Conservation (phyloP, 768 basidiomycete species). For the Postia placenta region DNA sequence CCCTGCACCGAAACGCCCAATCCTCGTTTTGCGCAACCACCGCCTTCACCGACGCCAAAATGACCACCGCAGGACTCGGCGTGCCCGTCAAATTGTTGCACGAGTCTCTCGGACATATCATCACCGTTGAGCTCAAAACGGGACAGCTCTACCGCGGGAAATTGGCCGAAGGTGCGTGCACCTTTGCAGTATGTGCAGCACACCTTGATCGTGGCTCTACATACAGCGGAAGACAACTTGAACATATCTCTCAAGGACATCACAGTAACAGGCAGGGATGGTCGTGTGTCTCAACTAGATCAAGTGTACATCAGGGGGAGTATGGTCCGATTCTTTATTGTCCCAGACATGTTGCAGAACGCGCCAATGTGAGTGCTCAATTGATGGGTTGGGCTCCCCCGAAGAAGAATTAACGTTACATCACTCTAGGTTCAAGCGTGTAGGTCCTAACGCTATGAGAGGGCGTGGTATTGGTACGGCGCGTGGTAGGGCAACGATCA, state of each 20-base stretch:
- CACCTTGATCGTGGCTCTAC: constrained; percentile 17
- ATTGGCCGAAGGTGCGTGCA: constrained; percentile 81
- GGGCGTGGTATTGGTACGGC: constrained; percentile 99
- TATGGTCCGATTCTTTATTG: constrained; percentile 98
- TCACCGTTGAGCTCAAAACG: constrained; percentile 98
- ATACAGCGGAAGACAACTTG: constrained; percentile 91
- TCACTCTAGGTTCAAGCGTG: constrained; percentile 81
- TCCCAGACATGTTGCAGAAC: constrained; percentile 98
- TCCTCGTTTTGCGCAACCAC: background rate
- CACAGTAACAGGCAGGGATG: constrained; percentile 96
- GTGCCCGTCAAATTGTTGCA: constrained; percentile 96
- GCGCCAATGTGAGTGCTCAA: constrained; percentile 82
- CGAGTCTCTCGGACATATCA: constrained; percentile 92
- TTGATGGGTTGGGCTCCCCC: too few relatives aligned
- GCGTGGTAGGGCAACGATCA: constrained; percentile 96
- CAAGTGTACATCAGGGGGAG: constrained; percentile 99
- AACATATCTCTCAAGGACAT: constrained; percentile 96
- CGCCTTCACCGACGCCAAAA: constrained; percentile 11
- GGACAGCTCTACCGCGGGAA: constrained; percentile 97
- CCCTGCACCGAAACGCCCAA: too few relatives aligned
- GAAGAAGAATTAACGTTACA: background rate
- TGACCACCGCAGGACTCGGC: constrained; percentile 63
- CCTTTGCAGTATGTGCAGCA: background rate
- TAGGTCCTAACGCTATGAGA: constrained; percentile 97
- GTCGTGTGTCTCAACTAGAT: constrained; percentile 96